Evolutionary conservation across 1,284 basidiomycete species (phyloP).

Genomic region (Takashimella tepidaria): DNA sequence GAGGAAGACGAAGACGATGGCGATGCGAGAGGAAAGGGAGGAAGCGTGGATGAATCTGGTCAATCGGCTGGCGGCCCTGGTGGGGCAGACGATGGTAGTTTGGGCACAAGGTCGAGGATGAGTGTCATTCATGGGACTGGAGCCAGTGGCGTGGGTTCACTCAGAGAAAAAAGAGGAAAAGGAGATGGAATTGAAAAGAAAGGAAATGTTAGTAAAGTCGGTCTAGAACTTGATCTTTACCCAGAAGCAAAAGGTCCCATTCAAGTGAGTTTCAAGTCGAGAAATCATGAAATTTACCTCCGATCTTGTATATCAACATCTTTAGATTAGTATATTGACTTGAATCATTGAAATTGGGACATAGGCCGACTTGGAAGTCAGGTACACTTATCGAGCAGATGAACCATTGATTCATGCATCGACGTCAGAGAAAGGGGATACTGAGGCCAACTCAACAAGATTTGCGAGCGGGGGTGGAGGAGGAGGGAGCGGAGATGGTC

Average conservation of each 20-base stretch:
- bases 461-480: slow-evolving; percentile 6
- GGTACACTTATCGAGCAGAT: slow-evolving; percentile 86
- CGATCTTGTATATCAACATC: no score
- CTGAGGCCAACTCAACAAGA: background rate
- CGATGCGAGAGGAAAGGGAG: slow-evolving; percentile 48
- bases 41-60: slow-evolving; percentile 17
- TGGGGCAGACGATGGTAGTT: slow-evolving; percentile 66
- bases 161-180: slow-evolving; percentile 8
- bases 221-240: slow-evolving; percentile 41
- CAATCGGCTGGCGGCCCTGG: slow-evolving; percentile 29
- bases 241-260: slow-evolving; percentile 13
- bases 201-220: slow-evolving; percentile 78
- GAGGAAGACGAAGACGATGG: slow-evolving; percentile 74
- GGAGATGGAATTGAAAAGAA: slow-evolving; percentile 48
- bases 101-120: slow-evolving; percentile 56
- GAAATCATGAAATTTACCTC: no score
- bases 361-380: slow-evolving; percentile 86
- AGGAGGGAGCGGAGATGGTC: slow-evolving; percentile 7
- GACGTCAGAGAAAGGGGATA: background rate
- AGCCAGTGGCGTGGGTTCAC: slow-evolving; percentile 9
- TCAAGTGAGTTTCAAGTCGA: slow-evolving; percentile 21
- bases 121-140: slow-evolving; percentile 23
- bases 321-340: background rate
- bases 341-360: no score
- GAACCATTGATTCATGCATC: slow-evolving; percentile 50